Evolutionary conservation across 306 rosid species (phyloP).

Genomic region (Prosopis cineraria): DNA sequence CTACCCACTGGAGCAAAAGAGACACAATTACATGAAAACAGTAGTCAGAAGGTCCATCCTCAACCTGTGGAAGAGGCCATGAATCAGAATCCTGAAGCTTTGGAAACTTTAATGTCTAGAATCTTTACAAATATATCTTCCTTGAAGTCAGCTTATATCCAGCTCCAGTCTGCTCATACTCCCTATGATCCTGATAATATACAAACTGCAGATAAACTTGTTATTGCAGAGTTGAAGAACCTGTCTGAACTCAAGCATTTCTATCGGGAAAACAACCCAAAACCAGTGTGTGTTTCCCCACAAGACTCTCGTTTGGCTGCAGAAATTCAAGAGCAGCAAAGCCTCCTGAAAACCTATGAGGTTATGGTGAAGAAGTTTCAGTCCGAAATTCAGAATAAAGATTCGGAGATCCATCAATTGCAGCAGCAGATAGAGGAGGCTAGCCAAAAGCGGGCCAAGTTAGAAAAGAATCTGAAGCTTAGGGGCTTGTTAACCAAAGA

Average conservation of each 20-base stretch:
- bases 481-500: constrained; percentile 91
- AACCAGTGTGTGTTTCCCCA: constrained; percentile 87
- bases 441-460: constrained; percentile 69
- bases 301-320: constrained; percentile 99
- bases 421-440: constrained; percentile 98
- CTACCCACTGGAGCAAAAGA: constrained; percentile 92
- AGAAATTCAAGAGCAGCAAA: constrained; percentile 98
- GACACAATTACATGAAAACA: constrained; percentile 89
- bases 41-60: constrained; percentile 95
- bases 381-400: constrained; percentile 98
- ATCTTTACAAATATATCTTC: constrained; percentile 84
- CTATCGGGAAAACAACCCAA: constrained; percentile 94
- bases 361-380: constrained; percentile 99
- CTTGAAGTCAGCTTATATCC: constrained; percentile 89
- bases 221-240: constrained; percentile 87
- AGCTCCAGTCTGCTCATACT: constrained; percentile 98
- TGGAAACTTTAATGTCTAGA: constrained; percentile 80
- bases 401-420: constrained; percentile 84
- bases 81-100: constrained; percentile 94
- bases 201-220: constrained; percentile 90
- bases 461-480: constrained; percentile 93
- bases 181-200: constrained; percentile 97
- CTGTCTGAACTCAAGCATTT: constrained; percentile 97
- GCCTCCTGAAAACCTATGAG: constrained; percentile 92
- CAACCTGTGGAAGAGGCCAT: constrained; percentile 99